A percentile compares a stretch with the other conserved stretches of the same genome.
phyloP scores from a whole-genome alignment of 306 rosid species.

The Rosa rugosa region DNA sequence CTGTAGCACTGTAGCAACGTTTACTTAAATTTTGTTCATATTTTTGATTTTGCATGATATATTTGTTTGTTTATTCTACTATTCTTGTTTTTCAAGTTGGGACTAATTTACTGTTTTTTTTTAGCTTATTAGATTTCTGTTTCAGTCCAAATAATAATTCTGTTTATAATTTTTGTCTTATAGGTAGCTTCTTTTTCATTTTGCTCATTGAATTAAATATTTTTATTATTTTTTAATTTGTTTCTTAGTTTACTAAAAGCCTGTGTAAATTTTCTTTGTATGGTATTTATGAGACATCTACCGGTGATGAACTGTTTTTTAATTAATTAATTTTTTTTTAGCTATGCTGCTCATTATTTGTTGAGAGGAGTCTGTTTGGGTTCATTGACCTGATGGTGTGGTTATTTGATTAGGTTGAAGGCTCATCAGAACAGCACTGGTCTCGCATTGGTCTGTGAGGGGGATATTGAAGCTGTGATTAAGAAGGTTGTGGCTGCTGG shows the following conservation, averaged over 20 bases:
- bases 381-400: neutral
- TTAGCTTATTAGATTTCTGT: neutral
- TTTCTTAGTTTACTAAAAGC: neutral
- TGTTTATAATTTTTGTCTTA: neutral
- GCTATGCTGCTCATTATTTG: neutral
- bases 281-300: neutral
- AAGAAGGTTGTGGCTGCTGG: conserved; percentile 63
- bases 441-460: neutral
- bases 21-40: too few relatives aligned
- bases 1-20: too few relatives aligned
- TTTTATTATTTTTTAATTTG: too few relatives aligned
- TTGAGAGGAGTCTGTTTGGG: neutral
- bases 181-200: neutral
- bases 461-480: conserved; percentile 41
- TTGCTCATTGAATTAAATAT: neutral
- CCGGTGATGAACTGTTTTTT: neutral
- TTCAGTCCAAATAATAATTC: neutral
- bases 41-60: neutral
- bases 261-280: neutral
- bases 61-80: neutral
- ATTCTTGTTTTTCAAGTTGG: neutral
- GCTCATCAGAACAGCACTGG: neutral
- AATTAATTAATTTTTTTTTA: neutral
- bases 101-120: neutral
- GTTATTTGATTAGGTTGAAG: neutral